Percentiles rank a stretch among this genome's conserved stretches.
phyloP scores from a whole-genome alignment of 306 rosid genomes.

The Macrotyloma uniflorum region DNA sequence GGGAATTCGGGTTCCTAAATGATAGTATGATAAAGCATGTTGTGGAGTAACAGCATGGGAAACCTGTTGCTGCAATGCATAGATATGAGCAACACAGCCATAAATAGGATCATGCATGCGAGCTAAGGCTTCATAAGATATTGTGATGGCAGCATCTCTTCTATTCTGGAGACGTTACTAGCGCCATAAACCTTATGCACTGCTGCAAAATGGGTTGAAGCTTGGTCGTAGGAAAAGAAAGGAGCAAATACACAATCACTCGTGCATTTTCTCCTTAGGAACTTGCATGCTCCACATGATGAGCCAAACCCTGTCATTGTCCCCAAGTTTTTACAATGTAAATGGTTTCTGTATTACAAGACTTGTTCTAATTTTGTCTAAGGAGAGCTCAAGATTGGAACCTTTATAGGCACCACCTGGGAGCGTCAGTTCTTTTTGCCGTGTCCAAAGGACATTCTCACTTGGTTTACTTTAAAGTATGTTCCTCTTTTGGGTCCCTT shows the following conservation, averaged over 20 bases:
- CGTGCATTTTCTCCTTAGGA: conserved; percentile 78
- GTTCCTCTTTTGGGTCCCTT: conserved; percentile 70
- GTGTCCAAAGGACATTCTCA: conserved; percentile 52
- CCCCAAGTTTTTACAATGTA: conserved; percentile 38
- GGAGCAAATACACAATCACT: conserved; percentile 79
- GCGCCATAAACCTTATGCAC: conserved; percentile 91
- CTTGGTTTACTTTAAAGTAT: conserved; percentile 34
- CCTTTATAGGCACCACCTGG: conserved; percentile 67
- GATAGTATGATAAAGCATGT: neutral
- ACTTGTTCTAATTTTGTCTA: conserved; percentile 33
- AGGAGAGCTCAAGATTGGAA: conserved; percentile 43
- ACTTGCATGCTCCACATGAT: conserved; percentile 95
- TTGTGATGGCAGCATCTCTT: conserved; percentile 75
- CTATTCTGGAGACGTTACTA: conserved; percentile 77
- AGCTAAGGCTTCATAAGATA: conserved; percentile 82
- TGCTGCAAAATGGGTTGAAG: conserved; percentile 76
- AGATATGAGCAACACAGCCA: conserved; percentile 86
- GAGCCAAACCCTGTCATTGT: conserved; percentile 72
- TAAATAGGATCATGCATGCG: conserved; percentile 79
- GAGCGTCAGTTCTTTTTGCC: conserved; percentile 40
- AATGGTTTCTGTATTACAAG: conserved; percentile 32
- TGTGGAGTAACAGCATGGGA: neutral
- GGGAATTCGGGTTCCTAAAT: neutral
- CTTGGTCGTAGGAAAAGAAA: conserved; percentile 76
- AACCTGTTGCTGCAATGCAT: conserved; percentile 84